Percentiles rank a stretch among this genome's conserved stretches.
These are phyloP conservation scores for Paracoccidioides lutzii DNA, from an alignment of 2,329 filamentous ascomycete species.

Conservation along the genomic window DNA sequence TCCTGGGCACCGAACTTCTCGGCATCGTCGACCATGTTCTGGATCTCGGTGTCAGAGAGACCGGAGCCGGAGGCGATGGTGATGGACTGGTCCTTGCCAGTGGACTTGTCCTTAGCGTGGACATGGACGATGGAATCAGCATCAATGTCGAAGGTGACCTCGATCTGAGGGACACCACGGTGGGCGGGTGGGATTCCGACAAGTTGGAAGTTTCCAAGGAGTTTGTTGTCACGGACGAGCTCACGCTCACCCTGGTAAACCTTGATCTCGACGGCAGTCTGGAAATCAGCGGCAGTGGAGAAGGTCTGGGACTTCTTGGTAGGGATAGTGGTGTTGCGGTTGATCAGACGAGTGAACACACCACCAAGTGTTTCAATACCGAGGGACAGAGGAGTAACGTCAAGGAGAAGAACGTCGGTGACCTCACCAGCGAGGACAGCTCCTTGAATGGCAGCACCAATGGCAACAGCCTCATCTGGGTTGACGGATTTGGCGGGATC, in stretches of 20 bases:
- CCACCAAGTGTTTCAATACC: constrained; percentile 97
- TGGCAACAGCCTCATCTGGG: constrained; percentile 94
- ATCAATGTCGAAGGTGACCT: constrained; percentile 98
- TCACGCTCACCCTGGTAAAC: constrained; percentile 99
- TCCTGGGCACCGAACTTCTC: constrained; percentile 92
- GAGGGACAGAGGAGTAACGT: constrained; percentile 89
- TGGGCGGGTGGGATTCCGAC: constrained; percentile 92
- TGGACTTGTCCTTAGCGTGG: constrained; percentile 97
- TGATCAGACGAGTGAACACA: constrained; percentile 96
- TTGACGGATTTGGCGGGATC: constrained; percentile 97
- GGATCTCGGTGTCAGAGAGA: constrained; percentile 86
- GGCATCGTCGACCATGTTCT: constrained; percentile 94
- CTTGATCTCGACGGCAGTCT: constrained; percentile 98
- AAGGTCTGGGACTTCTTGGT: constrained; percentile 99
- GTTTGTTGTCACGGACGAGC: constrained; percentile 96
- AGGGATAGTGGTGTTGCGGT: constrained; percentile 97
- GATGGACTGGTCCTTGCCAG: constrained; percentile 98
- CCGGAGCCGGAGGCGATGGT: constrained; percentile 96
- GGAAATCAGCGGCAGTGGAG: constrained; percentile 95
- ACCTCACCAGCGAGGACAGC: constrained; percentile 93
- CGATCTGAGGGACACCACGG: constrained; percentile 89
- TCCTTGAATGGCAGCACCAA: constrained; percentile 94
- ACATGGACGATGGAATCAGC: constrained; percentile 97
- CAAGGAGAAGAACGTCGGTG: constrained; percentile 86
- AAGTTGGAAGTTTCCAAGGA: constrained; percentile 98